Evolutionary conservation across 495 filamentous ascomycete genomes (phyloP).

Genomic region (Lentithecium fluviatile): DNA sequence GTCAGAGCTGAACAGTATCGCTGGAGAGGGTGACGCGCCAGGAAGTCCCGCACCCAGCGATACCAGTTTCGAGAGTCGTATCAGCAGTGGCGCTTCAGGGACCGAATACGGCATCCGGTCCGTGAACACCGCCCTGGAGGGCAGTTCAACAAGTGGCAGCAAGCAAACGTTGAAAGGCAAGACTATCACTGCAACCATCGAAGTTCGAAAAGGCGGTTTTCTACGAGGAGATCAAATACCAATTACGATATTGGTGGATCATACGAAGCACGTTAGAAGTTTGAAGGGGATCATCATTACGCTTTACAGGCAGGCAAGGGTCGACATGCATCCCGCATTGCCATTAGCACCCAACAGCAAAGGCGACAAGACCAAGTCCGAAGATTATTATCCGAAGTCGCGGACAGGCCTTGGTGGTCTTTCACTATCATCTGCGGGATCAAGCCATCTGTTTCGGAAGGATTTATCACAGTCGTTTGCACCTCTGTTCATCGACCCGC

Average conservation of each 20-base stretch:
- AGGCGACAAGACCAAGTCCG: constrained; percentile 67
- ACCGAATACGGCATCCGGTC: constrained; percentile 48
- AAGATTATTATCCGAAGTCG: constrained; percentile 79
- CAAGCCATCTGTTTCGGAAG: constrained; percentile 87
- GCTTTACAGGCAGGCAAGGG: constrained; percentile 84
- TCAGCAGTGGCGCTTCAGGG: constrained; percentile 52
- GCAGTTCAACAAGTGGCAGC: constrained; percentile 3
- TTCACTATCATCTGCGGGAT: constrained; percentile 75
- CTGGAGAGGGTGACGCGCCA: constrained; percentile 34
- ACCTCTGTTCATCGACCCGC: constrained; percentile 81
- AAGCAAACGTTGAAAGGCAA: constrained; percentile 44
- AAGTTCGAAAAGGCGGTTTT: constrained; percentile 77
- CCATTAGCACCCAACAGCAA: constrained; percentile 59
- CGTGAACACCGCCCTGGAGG: constrained; percentile 15
- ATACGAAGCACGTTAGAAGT: constrained; percentile 82
- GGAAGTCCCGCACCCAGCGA: constrained; percentile 59
- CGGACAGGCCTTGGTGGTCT: constrained; percentile 72
- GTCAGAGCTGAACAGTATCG: constrained; percentile 30
- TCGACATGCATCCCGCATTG: constrained; percentile 78
- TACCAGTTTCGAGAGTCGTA: constrained; percentile 60
- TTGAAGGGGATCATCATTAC: constrained; percentile 91
- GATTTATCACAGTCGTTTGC: constrained; percentile 84
- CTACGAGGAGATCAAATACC: constrained; percentile 81
- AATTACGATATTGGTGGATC: constrained; percentile 76
- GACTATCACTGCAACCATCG: constrained; percentile 83